phyloP scores from a whole-genome alignment of 805 yeast genomes.

The Kregervanrija delftensis region DNA sequence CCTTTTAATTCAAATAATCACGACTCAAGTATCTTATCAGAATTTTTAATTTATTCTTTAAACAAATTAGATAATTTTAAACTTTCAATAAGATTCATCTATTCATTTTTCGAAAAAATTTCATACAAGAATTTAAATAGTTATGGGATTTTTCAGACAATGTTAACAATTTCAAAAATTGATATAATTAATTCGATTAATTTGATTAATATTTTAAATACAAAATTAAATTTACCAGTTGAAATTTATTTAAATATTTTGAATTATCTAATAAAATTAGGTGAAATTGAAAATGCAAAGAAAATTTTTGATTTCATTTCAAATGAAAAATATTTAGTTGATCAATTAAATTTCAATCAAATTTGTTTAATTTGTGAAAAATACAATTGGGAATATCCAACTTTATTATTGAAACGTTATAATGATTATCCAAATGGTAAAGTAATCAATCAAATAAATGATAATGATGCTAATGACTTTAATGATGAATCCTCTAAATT shows the following conservation, averaged over 20 bases:
- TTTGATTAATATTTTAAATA: too few species aligned
- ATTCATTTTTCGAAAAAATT: too few species aligned
- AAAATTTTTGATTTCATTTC: slow-evolving; percentile 8
- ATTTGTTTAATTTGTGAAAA: slow-evolving; percentile 7
- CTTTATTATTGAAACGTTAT: not conserved
- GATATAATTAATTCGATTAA: too few species aligned
- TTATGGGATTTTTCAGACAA: too few species aligned
- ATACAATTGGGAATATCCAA: slow-evolving; percentile 14
- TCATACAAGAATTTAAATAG: too few species aligned
- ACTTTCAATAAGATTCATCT: too few species aligned
- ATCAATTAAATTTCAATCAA: not conserved
- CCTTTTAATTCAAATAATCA: slow-evolving; percentile 14
- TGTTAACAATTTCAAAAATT: too few species aligned
- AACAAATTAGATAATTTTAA: too few species aligned
- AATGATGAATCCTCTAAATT: too few species aligned
- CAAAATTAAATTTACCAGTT: too few species aligned
- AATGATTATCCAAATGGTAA: not conserved
- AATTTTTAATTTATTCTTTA: slow-evolving; percentile 12
- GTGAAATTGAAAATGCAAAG: slow-evolving; percentile 14
- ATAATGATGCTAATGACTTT: too few species aligned
- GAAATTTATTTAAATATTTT: slow-evolving; percentile 3
- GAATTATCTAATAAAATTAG: slow-evolving; percentile 14
- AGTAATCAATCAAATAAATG: too few species aligned
- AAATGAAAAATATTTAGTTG: not conserved
- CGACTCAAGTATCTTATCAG: slow-evolving; percentile 13